phyloP scores from a whole-genome alignment of 2,329 filamentous ascomycete species.

The Penicillium sp. region DNA sequence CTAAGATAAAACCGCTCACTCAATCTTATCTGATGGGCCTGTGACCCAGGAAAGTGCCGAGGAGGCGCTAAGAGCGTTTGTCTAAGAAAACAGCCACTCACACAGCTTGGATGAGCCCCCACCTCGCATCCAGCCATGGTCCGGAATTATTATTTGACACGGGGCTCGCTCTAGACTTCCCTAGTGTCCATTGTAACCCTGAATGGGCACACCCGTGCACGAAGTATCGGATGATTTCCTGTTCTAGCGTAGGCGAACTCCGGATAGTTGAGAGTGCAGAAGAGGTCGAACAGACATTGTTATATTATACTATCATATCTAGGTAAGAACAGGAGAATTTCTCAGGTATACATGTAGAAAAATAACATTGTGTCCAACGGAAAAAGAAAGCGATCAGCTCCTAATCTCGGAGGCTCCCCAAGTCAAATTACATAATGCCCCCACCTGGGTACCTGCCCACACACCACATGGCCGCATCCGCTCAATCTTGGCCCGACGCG shows the following conservation, averaged over 20 bases:
- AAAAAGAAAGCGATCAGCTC: background rate
- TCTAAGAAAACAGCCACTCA: background rate
- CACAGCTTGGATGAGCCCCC: background rate
- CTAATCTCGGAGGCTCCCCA: too few species aligned
- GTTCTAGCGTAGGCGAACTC: background rate
- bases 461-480: background rate
- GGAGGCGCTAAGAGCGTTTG: background rate
- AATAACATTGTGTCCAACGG: background rate
- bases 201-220: background rate
- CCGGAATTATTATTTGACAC: background rate
- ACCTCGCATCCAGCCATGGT: background rate
- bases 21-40: conserved; percentile 8
- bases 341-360: background rate
- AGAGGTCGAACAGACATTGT: background rate
- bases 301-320: background rate
- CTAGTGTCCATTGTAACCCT: background rate
- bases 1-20: background rate
- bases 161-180: background rate
- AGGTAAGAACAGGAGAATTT: background rate
- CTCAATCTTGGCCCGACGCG: background rate
- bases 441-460: background rate
- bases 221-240: background rate
- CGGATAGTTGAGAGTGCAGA: too few species aligned
- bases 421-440: background rate
- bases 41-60: background rate